Evolutionary conservation across 148 eudicot genomes (phyloP), one percentile per base, ranked within the genome.

Genomic region (Rhododendron vialii): DNA sequence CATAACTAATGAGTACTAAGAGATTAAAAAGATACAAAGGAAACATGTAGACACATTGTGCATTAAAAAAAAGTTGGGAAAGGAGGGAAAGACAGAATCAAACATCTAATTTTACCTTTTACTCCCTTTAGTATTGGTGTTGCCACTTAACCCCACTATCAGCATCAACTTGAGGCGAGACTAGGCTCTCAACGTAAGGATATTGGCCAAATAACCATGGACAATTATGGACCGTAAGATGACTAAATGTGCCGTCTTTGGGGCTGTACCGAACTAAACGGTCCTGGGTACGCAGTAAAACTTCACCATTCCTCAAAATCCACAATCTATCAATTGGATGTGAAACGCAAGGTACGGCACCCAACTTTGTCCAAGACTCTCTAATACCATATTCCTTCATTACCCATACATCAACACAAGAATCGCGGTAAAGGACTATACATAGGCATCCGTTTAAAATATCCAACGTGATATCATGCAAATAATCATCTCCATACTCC

Each of bases 301-400:
- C 22, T 55, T 55, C 61, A 55, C 61, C 61, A 55, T 17, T 55
- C 61, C 17, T 4, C 61, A 55, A 17, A 18, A 55, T 17, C 50
- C 50, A 10, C 12, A 47, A 47, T 47, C 50, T 47, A 47, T 47
- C 50, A 9, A 9, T 47, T 55, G 14, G 35, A 48, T 67, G 14
- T 14, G 13, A 3, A 20, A 81, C 3, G 71, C 76, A 69, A 4
- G 73, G 36, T 13, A 88, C 79, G 2, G 51, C 26, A 24, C 65
- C 30, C 81, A 83, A 18, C 85, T 17, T 55, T 15, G 22, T 55
- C 61, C 61, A 55, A 55, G 61, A 55, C 20, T 55, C 61, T 18
- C 24, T 13, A 48, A 86, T 82, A 3, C 88, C 91, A 47, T 88
- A 90, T 28, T 77, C 86, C 61, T 87, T 84, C 91, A 87, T 80